Evolutionary conservation across 495 filamentous ascomycete genomes (phyloP).

Genomic region (Viridothelium virens): DNA sequence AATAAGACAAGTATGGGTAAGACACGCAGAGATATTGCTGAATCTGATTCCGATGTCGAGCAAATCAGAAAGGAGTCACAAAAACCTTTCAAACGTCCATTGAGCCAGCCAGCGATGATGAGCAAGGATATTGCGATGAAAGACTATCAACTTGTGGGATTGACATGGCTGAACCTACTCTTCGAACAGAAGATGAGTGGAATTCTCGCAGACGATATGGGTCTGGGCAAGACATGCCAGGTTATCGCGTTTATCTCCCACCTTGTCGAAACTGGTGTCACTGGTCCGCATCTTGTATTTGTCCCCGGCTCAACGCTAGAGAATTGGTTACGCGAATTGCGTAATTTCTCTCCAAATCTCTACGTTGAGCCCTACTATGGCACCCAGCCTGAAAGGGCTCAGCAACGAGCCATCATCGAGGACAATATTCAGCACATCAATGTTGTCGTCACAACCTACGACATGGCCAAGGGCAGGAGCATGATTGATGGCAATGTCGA

Average conservation of each 20-base stretch:
- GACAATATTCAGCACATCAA: conserved; percentile 59
- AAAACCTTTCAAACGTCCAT: conserved; percentile 11
- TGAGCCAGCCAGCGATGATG: conserved; percentile 70
- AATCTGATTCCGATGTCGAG: not conserved
- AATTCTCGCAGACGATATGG: conserved; percentile 97
- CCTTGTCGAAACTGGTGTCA: conserved; percentile 56
- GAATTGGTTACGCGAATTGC: conserved; percentile 90
- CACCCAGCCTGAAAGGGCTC: conserved; percentile 49
- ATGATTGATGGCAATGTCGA: conserved; percentile 34
- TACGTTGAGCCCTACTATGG: conserved; percentile 78
- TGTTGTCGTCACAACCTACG: conserved; percentile 87
- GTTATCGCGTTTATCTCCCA: conserved; percentile 89
- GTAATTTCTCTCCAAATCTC: conserved; percentile 71
- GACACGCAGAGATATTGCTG: conserved; percentile 33
- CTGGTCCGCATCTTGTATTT: conserved; percentile 77
- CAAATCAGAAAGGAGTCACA: not conserved
- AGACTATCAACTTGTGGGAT: conserved; percentile 84
- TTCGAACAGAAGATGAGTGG: conserved; percentile 70
- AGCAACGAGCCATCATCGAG: conserved; percentile 58
- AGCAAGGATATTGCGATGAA: conserved; percentile 64
- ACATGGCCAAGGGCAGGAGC: conserved; percentile 53
- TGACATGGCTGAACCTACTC: conserved; percentile 85
- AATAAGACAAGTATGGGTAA: conserved; percentile 34
- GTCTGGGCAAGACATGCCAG: conserved; percentile 93
- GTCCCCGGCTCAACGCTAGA: conserved; percentile 89